Conservation (phyloP, 495 filamentous ascomycete species). For the Trichocladium antarcticum region DNA sequence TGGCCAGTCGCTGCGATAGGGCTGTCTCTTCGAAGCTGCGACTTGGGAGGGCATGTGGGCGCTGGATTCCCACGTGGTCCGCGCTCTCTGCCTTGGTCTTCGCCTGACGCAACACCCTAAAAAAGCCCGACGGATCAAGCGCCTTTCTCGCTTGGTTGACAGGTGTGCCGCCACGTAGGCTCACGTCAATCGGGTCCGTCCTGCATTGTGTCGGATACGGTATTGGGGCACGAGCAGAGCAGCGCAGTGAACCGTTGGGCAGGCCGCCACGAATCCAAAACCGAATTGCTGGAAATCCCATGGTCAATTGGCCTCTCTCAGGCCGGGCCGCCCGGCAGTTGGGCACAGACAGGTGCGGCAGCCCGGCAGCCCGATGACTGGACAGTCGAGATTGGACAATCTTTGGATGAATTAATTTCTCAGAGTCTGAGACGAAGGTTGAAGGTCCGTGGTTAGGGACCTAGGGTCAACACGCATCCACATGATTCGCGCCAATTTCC, state of each 20-base stretch:
- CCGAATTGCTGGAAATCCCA: neutral
- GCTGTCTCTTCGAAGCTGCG: neutral
- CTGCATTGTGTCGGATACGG: too few species aligned
- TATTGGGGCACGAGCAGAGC: neutral
- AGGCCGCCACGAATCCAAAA: neutral
- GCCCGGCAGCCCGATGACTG: neutral
- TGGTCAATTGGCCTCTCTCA: slow-evolving; percentile 1
- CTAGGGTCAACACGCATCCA: too few species aligned
- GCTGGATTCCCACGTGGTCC: neutral
- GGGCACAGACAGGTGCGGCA: neutral
- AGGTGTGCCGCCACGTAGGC: slow-evolving; percentile 4
- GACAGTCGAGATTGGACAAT: neutral
- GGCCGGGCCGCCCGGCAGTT: neutral
- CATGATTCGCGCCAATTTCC: too few species aligned
- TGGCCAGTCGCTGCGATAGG: slow-evolving; percentile 4
- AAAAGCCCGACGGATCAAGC: neutral
- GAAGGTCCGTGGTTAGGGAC: too few species aligned
- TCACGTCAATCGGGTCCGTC: neutral
- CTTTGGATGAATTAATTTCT: too few species aligned
- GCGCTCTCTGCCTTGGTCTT: neutral
- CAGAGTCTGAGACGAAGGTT: too few species aligned
- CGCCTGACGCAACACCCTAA: slow-evolving; percentile 1
- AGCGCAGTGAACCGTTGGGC: too few species aligned
- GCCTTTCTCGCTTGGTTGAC: neutral
- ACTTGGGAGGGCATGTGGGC: slow-evolving; percentile 2